Conservation (phyloP, 306 rosid species). For the Lathyrus aphaca region DNA sequence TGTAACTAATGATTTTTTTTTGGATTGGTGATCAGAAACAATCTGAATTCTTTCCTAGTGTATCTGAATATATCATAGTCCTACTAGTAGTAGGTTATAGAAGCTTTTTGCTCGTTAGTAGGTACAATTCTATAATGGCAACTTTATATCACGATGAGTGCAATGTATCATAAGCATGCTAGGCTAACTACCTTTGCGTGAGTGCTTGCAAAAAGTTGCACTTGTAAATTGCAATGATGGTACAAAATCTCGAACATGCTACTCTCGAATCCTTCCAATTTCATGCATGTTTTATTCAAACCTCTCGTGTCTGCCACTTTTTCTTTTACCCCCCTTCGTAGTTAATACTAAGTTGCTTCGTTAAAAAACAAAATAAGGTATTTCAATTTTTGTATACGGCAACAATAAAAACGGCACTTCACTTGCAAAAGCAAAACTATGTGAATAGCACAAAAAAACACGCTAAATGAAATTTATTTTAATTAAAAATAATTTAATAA, state of each 20-base stretch:
- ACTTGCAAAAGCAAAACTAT: no score
- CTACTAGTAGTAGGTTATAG: no score
- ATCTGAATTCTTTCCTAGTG: no score
- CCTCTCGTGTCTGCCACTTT: slow-evolving; percentile 3
- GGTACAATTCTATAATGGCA: not conserved
- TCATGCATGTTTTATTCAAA: slow-evolving; percentile 39
- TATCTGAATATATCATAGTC: no score
- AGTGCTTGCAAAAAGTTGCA: slow-evolving; percentile 38
- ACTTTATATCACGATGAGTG: not conserved
- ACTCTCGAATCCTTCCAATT: slow-evolving; percentile 32
- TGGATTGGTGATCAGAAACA: no score
- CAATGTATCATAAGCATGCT: slow-evolving; percentile 19
- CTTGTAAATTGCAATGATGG: slow-evolving; percentile 25
- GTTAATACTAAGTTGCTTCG: not conserved
- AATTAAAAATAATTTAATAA: no score
- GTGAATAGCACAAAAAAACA: no score
- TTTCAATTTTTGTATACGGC: no score
- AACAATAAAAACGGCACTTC: no score
- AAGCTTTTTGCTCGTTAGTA: not conserved
- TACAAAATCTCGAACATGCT: slow-evolving; percentile 29
- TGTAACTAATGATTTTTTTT: no score
- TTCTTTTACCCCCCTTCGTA: not conserved
- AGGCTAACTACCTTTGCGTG: slow-evolving; percentile 19
- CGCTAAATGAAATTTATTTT: no score
- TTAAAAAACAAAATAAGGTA: no score